Evolutionary conservation across 768 basidiomycete species (phyloP).

Genomic region (Leccinellum rugosiceps): DNA sequence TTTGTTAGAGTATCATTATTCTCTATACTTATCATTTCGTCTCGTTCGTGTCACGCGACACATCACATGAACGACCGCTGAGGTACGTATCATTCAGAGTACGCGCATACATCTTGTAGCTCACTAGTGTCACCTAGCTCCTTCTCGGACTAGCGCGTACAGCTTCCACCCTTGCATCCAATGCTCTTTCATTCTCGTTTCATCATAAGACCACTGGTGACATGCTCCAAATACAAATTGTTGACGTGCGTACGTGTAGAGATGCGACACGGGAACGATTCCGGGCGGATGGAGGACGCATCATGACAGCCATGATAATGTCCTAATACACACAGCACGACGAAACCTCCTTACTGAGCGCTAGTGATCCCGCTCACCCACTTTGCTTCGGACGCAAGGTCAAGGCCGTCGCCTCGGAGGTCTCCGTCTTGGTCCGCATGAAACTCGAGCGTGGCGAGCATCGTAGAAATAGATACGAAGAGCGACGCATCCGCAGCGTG

Average conservation of each 20-base stretch:
- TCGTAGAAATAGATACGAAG: conserved; percentile 2
- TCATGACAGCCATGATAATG: neutral
- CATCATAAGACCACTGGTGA: no score
- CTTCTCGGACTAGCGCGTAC: no score
- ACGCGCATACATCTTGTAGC: no score
- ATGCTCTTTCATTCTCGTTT: no score
- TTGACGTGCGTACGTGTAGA: conserved; percentile 3
- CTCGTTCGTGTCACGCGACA: no score
- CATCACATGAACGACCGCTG: no score
- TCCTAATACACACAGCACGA: neutral
- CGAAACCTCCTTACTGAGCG: neutral
- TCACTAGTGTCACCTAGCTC: no score
- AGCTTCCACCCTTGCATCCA: no score
- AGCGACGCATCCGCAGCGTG: conserved; percentile 2
- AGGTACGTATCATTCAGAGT: no score
- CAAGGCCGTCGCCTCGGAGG: neutral
- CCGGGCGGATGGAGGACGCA: conserved; percentile 4
- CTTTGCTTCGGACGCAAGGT: neutral
- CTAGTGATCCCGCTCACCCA: conserved; percentile 8
- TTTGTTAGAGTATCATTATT: no score
- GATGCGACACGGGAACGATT: conserved; percentile 8
- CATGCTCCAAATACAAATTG: neutral
- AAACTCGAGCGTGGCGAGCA: conserved; percentile 15
- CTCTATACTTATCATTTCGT: no score
- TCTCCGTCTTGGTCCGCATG: neutral